These are phyloP conservation scores for Tetragonia tetragonoides DNA, from an alignment of 148 eudicot species.

Conservation along the genomic window DNA sequence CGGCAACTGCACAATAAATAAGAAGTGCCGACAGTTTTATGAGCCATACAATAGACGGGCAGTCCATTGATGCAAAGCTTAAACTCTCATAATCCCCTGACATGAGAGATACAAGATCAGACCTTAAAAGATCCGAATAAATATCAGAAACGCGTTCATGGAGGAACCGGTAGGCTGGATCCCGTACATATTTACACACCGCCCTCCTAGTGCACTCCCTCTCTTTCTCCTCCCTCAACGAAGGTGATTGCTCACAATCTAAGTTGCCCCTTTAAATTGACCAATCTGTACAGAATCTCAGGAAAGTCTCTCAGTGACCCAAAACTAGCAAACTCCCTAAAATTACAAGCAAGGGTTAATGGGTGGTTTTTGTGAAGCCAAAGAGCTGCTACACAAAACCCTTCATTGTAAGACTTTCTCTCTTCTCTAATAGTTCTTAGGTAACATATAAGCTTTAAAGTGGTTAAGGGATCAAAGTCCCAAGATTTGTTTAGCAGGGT, in stretches of 20 bases:
- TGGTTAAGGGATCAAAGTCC: slow-evolving; percentile 22
- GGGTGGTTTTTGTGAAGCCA: slow-evolving; percentile 28
- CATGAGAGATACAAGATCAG: slow-evolving; percentile 8
- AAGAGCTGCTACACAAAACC: slow-evolving; percentile 20
- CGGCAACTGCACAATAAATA: too few species aligned
- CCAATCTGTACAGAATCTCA: slow-evolving; percentile 15
- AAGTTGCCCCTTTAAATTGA: slow-evolving; percentile 1
- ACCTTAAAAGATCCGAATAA: slow-evolving; percentile 18
- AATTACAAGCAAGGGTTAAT: slow-evolving; percentile 17
- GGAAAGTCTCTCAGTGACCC: slow-evolving; percentile 19
- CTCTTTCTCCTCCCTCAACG: background rate
- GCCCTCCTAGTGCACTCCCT: slow-evolving; percentile 8
- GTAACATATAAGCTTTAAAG: slow-evolving; percentile 13
- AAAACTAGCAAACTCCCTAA: slow-evolving; percentile 18
- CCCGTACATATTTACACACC: slow-evolving; percentile 16
- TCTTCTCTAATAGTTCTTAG: slow-evolving; percentile 14
- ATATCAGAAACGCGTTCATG: slow-evolving; percentile 27
- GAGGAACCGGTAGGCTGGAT: slow-evolving; percentile 20
- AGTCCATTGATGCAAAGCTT: slow-evolving; percentile 20
- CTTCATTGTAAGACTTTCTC: slow-evolving; percentile 8
- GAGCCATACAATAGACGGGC: too few species aligned
- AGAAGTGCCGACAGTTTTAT: too few species aligned
- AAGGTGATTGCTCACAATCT: background rate
- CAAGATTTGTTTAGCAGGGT: slow-evolving; percentile 10
- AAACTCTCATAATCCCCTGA: background rate